Evolutionary conservation across 768 basidiomycete species (phyloP).

Genomic region (Ephemerocybe angulata): DNA sequence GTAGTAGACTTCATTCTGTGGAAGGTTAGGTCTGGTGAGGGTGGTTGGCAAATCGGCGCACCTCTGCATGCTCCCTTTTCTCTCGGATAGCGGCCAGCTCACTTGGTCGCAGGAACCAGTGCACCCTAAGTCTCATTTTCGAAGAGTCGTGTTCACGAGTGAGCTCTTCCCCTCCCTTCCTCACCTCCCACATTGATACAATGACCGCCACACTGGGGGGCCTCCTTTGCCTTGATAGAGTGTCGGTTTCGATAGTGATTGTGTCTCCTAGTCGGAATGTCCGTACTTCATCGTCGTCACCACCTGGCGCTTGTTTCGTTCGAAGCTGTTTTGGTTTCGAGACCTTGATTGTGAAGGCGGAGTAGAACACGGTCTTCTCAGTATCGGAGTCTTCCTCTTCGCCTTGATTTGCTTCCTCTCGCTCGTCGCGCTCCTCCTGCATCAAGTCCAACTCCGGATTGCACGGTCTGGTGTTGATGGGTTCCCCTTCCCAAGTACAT

Average conservation of each 20-base stretch:
- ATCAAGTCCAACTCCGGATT: conserved; percentile 21
- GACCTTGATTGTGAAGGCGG: conserved; percentile 29
- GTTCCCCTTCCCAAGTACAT: conserved; percentile 25
- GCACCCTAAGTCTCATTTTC: conserved; percentile 57
- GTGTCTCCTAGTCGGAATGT: conserved; percentile 62
- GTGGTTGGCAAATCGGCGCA: conserved; percentile 25
- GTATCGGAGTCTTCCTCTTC: conserved; percentile 15
- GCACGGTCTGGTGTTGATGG: conserved; percentile 21
- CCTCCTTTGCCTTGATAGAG: conserved; percentile 35
- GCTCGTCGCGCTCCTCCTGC: conserved; percentile 16
- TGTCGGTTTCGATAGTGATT: conserved; percentile 53
- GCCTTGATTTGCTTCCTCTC: conserved; percentile 6
- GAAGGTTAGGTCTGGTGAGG: neutral
- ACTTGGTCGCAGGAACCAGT: conserved; percentile 71
- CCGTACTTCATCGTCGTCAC: conserved; percentile 20
- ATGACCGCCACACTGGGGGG: conserved; percentile 68
- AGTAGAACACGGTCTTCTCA: conserved; percentile 34
- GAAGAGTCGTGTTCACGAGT: conserved; percentile 16
- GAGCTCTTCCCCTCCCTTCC: conserved; percentile 17
- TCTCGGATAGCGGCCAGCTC: conserved; percentile 61
- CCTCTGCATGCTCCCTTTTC: conserved; percentile 57
- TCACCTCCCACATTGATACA: conserved; percentile 61
- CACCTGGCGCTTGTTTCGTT: conserved; percentile 17
- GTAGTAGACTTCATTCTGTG: conserved; percentile 75
- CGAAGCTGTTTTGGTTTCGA: conserved; percentile 23